Evolutionary conservation across 2,329 filamentous ascomycete species (phyloP), one percentile per base, ranked within the genome.

Genomic region (Phoma sp.): DNA sequence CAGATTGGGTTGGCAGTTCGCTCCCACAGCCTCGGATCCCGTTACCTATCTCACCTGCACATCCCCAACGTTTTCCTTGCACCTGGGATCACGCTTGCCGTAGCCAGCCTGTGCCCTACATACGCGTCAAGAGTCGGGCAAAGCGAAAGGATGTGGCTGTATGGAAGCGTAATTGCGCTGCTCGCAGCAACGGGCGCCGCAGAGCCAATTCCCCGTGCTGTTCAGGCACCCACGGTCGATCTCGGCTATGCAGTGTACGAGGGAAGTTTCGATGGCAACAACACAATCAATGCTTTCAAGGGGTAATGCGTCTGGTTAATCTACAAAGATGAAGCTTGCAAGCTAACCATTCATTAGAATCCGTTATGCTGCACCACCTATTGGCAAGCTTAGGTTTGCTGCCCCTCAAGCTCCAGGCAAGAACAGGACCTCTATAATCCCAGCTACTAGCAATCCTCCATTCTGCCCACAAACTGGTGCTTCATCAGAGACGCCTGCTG

Each of bases 281-380:
- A 54, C 55, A 61, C 60, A 17, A 61, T 73, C 43, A 70, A 74
- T 46, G 56, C 57, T 40, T 74, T 74, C 65, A 72, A 74, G 55
- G 67, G 71, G 70, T 72, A 58, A 58, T 12, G 57, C 44, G n/a
- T 19, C 6, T 24, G 6, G 24, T 13, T 17, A 31, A 15, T 17
- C 3, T 19, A 1, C 6, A 9, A 4, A 7, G 6, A 50, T 44
- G 32, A 36, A 27, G 12, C 21, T 17, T 35, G n/a, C 15, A 29
- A 8, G 41, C 38, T 68, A 37, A 70, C 50, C 82, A 68, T 19
- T 10, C 10, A 17, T 10, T 22, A 74, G 71, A 22, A 64, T 74
- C 43, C 80, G 82, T 38, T 86, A 80, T 65, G 84, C 84, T 10
- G 75, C 77, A 13, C 74, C 82, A n/a, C 83, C 84, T 5, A 51